These are phyloP conservation scores for Tolypocladium cylindrosporum DNA, from an alignment of 2,329 filamentous ascomycete genomes.

Conservation along the genomic window DNA sequence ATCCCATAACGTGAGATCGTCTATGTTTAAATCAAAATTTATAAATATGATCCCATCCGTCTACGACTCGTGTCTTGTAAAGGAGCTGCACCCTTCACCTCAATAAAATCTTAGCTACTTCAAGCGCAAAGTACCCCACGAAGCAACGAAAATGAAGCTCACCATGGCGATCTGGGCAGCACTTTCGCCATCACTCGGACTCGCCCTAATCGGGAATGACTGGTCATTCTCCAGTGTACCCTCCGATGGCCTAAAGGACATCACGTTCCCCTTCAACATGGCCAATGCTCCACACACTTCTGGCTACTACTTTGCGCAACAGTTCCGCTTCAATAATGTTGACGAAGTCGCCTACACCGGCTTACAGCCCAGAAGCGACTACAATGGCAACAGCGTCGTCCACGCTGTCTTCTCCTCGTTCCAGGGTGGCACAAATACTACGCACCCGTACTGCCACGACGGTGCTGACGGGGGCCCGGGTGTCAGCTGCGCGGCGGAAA, in stretches of 20 bases:
- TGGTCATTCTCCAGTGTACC: background rate
- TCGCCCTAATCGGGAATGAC: too few relatives aligned
- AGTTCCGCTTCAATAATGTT: constrained; percentile 8
- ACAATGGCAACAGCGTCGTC: constrained; percentile 5
- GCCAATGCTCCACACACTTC: constrained; percentile 6
- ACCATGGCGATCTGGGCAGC: too few relatives aligned
- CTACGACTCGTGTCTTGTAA: too few relatives aligned
- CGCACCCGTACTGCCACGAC: constrained; percentile 10
- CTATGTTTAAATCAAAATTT: too few relatives aligned
- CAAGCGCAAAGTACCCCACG: too few relatives aligned
- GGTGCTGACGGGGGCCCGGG: constrained; percentile 15
- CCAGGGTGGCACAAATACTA: constrained; percentile 6
- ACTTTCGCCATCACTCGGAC: too few relatives aligned
- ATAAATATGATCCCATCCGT: too few relatives aligned
- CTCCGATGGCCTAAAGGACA: constrained; percentile 6
- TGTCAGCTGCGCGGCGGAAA: constrained; percentile 10
- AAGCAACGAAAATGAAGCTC: too few relatives aligned
- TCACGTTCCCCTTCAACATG: constrained; percentile 13
- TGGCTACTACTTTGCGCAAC: constrained; percentile 14
- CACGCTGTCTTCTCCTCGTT: constrained; percentile 13
- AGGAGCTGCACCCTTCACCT: too few relatives aligned
- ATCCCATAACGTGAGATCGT: too few relatives aligned
- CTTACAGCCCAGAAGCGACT: constrained; percentile 9
- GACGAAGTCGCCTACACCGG: constrained; percentile 8
- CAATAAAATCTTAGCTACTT: too few relatives aligned